Evolutionary conservation across 139 green algal species (phyloP), one percentile per base, ranked within the genome.

Genomic region (Picochlorum sp.): DNA sequence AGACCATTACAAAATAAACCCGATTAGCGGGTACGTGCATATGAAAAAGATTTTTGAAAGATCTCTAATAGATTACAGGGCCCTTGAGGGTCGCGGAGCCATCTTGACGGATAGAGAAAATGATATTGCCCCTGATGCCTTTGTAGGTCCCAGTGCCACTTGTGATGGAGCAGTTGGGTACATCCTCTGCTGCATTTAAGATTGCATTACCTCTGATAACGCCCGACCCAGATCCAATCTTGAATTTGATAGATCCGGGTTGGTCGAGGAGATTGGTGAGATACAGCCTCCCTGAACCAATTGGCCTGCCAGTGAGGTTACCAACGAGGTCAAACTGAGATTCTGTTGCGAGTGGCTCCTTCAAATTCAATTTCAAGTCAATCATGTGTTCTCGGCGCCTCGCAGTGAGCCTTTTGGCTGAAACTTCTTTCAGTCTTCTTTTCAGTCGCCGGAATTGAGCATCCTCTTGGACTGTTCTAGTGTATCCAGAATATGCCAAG

Each of bases 101-200:
- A 24, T 55, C n/a, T 21, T 55, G 10, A 21, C 47, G 18, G n/a
- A 24, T 16, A 10, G n/a, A 21, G 47, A 8, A 24, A 18, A 24
- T 55, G 47, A 20, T 55, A 13, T 4, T 5, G 56, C 18, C 56
- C 56, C 20, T 83, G 72, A 71, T 38, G 14, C 50, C 50, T 16
- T 54, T 49, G 18, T 54, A 71, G 3, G 51, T 54, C 50, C 23
- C 51, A 4, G 28, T 66, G 37, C 65, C 65, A 21, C 16, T 31
- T n/a, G 28, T 49, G 9, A 71, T 28, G 15, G 11, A 49, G 21
- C 13, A 28, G 44, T 30, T 28, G 45, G 44, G 24, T 16, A 0
- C 11, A 30, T 45, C 21, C 4, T 6, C 6, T 23, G 6, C 30
- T 23, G n/a, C 8, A 13, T n/a, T 62, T n/a, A 23, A 6, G 6